Base-by-base conservation (phyloP, 805 yeast genomes). In the Wickerhamomyces ciferrii region DNA sequence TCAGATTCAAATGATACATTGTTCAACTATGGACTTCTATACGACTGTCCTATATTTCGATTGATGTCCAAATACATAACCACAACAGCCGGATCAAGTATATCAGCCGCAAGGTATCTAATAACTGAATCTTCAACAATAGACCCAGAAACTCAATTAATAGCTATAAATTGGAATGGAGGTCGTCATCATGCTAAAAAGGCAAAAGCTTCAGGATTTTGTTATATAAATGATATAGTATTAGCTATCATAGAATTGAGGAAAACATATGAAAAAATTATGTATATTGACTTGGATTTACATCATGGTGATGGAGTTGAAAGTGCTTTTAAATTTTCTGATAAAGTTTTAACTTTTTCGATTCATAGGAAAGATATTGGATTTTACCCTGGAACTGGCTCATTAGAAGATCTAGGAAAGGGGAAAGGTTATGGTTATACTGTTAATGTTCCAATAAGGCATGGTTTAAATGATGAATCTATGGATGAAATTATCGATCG, bases 281-380 rank as follows among this genome's bases (percentile, higher is more conserved):
- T 81, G 55, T 86, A 86, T 54, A 60, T 86, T 4, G 95, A 86
- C 60, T 62, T 86, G 7, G 95, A 86, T 61, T 60, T 86, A 8
- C 95, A 86, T 59, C 91, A 85, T 61, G 91, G 92, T 0, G 91
- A 86, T 60, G 95, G 90, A 0, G 92, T 86, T 6, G 83, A 83
- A 43, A 66, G 68, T 2, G 88, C 89, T 0, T 85, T 83, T 62
- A 64, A 70, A 49, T 71, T 65, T 48, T 75, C 84, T 1, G 68
- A 71, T 36, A 74, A 72, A 29, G 85, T 86, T 0, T 61, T 75
- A 43, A 81, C 87, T 1, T 66, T 83, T 19, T 83, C 90, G 1
- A 49, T 84, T 2, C 95, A 86, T 62, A 58, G 86, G 27, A 69
- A 63, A 50, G 92, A 82, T 46, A 45, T 71, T 2, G 90, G 89